Conservation (phyloP, 768 basidiomycete genomes). For the Leccinum barrowsii region DNA sequence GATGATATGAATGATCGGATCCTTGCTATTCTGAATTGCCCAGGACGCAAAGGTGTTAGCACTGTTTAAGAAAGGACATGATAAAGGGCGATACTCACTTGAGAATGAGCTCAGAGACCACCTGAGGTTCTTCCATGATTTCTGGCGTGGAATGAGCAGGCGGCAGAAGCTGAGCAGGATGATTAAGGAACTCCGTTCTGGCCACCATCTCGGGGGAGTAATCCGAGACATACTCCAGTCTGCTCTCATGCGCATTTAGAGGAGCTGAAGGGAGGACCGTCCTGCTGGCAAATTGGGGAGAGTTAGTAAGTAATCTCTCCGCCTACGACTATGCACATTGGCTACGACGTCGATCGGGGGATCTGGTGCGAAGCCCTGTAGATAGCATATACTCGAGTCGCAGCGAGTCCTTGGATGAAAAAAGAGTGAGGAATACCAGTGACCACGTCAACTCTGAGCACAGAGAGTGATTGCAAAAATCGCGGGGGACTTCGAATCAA, state of each 20-base stretch:
- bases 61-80: background rate
- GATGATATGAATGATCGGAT: too few relatives aligned
- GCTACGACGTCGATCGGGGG: background rate
- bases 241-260: background rate
- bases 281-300: background rate
- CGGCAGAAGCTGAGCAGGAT: background rate
- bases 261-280: background rate
- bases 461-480: background rate
- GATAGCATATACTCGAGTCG: background rate
- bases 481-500: background rate
- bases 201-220: background rate
- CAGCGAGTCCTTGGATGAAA: background rate
- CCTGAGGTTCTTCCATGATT: background rate
- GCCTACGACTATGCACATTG: background rate
- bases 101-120: constrained; percentile 13
- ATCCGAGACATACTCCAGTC: background rate
- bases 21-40: constrained; percentile 12
- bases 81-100: background rate
- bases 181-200: background rate
- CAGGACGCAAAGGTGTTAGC: background rate
- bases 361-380: too few relatives aligned
- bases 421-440: background rate
- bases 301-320: background rate
- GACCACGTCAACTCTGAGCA: constrained; percentile 2
- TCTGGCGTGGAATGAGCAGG: background rate